A percentile compares a stretch with the other conserved stretches of the same genome.
Evolutionary conservation across 164 flowering plant species (phyloP).

Genomic region (Chimonanthus praecox): DNA sequence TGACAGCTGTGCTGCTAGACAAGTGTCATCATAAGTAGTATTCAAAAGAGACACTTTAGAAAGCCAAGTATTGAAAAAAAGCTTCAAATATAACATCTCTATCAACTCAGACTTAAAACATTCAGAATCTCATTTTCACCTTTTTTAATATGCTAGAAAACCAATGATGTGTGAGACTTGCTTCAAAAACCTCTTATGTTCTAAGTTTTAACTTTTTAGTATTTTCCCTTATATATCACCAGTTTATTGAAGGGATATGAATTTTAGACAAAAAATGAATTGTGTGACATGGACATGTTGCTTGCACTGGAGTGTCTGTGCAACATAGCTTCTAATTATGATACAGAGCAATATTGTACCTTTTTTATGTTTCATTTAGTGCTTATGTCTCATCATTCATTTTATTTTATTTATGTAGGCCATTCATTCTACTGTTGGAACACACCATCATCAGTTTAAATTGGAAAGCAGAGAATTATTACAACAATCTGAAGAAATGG

Average conservation of each 20-base stretch:
- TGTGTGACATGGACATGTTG: no score
- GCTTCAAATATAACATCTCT: not conserved
- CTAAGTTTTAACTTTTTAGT: not conserved
- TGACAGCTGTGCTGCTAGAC: no score
- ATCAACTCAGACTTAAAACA: no score
- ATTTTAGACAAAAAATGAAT: no score
- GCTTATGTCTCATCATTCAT: not conserved
- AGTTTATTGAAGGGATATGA: not conserved
- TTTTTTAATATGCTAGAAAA: no score
- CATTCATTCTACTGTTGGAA: slow-evolving; percentile 7
- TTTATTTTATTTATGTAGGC: slow-evolving; percentile 12
- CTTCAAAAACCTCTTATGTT: slow-evolving; percentile 1
- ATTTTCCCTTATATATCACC: not conserved
- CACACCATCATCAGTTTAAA: slow-evolving; percentile 5
- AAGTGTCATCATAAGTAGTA: no score
- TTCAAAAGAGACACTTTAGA: no score
- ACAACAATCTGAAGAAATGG: slow-evolving; percentile 7
- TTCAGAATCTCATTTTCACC: no score
- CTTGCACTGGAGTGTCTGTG: no score
- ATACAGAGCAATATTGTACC: not conserved
- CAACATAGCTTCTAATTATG: not conserved
- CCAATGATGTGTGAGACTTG: no score
- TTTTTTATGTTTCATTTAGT: not conserved
- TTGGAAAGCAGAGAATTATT: slow-evolving; percentile 10
- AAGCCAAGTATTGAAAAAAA: not conserved